phyloP scores from a whole-genome alignment of 1,284 basidiomycete genomes.

The Sanghuangporus sanghuang region DNA sequence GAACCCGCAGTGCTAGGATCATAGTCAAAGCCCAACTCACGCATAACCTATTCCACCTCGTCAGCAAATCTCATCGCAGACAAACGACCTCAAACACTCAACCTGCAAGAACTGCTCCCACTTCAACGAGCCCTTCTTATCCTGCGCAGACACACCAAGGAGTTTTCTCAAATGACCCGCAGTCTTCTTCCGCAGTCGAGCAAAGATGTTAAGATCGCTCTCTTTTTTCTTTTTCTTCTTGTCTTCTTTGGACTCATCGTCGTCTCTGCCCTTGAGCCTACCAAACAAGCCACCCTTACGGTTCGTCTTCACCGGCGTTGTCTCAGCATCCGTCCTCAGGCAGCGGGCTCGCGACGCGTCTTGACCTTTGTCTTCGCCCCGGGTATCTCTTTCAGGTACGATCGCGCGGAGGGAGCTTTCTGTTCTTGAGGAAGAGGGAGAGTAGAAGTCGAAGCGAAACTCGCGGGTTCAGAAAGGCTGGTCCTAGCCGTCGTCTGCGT shows the following conservation, averaged over 20 bases:
- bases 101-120: slow-evolving; percentile 68
- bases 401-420: slow-evolving; percentile 60
- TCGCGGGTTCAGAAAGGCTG: slow-evolving; percentile 25
- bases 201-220: slow-evolving; percentile 47
- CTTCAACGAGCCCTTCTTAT: slow-evolving; percentile 59
- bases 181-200: slow-evolving; percentile 53
- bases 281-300: slow-evolving; percentile 39
- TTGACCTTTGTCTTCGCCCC: slow-evolving; percentile 61
- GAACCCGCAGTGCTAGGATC: slow-evolving; percentile 74
- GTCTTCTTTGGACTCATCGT: slow-evolving; percentile 29
- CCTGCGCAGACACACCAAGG: slow-evolving; percentile 49
- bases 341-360: slow-evolving; percentile 47
- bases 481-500: slow-evolving; percentile 19
- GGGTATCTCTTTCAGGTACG: slow-evolving; percentile 53
- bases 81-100: slow-evolving; percentile 2
- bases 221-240: slow-evolving; percentile 32
- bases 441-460: slow-evolving; percentile 37
- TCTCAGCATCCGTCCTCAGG: slow-evolving; percentile 32
- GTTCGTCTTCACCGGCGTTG: slow-evolving; percentile 30
- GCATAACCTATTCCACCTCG: slow-evolving; percentile 53
- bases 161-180: slow-evolving; percentile 57
- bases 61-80: neutral
- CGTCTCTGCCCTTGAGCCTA: slow-evolving; percentile 37
- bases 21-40: slow-evolving; percentile 69
- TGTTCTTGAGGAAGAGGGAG: slow-evolving; percentile 41